phyloP scores from a whole-genome alignment of 2,329 filamentous ascomycete species.

The Cordyceps pruinosa region DNA sequence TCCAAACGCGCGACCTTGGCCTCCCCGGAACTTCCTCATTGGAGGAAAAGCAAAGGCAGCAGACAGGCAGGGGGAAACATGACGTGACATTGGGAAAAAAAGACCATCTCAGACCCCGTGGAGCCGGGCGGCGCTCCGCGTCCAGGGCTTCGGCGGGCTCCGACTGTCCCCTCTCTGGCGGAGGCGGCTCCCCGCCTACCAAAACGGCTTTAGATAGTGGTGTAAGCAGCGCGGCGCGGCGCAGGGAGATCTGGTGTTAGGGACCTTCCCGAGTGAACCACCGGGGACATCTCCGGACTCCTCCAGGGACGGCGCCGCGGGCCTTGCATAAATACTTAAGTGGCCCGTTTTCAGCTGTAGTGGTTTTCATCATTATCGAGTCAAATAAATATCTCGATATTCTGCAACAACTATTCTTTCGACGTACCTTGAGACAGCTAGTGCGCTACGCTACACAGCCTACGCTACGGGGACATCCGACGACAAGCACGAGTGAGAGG shows the following conservation, averaged over 20 bases:
- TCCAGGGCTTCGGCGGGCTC: constrained; percentile 24
- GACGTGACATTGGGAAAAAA: neutral
- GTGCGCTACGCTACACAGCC: neutral
- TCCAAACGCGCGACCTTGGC: neutral
- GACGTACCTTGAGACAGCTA: neutral
- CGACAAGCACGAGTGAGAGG: neutral
- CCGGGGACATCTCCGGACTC: constrained; percentile 3
- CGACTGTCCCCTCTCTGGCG: constrained; percentile 8
- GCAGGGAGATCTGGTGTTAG: neutral
- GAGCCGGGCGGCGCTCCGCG: constrained; percentile 15
- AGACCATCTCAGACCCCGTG: neutral
- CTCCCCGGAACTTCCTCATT: neutral
- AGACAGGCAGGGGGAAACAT: neutral
- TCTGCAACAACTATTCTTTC: too few relatives aligned
- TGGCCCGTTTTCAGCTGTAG: neutral
- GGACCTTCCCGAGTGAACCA: neutral
- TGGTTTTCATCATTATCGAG: neutral
- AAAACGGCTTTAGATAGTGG: too few relatives aligned
- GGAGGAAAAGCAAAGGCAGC: neutral
- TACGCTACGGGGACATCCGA: constrained; percentile 6
- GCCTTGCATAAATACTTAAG: neutral
- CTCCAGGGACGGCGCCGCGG: neutral
- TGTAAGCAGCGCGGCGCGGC: too few relatives aligned
- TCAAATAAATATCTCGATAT: too few relatives aligned
- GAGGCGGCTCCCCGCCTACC: neutral